Evolutionary conservation across 2,329 filamentous ascomycete species (phyloP), one percentile per base, ranked within the genome.

Genomic region (Botryotinia narcissicola): DNA sequence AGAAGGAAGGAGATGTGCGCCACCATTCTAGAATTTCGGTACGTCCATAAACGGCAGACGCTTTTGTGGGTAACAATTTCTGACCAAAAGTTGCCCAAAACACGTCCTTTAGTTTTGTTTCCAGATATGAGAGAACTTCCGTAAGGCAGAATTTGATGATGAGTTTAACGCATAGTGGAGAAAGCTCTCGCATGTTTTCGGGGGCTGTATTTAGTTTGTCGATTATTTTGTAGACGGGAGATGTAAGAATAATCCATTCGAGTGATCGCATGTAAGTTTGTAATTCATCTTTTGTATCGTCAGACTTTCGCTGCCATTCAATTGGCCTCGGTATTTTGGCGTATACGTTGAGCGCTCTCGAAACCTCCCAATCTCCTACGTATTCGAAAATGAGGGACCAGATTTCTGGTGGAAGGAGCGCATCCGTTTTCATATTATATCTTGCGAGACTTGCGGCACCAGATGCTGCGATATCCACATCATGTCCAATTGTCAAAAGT

Each of bases 111-210:
- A 89, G 87, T 68, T 89, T 85, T 37, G 87, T 87, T 76, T 92
- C 90, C 0, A 94, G 84, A 79, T 92, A 94, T 3, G 89, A 88
- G 48, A 98, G 88, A 5, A 97, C 89, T 20, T 92, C 89, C 25
- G 91, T 92, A 77, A 95, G 91, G 60, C 91, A 93, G 81, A 98
- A 98, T 77, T 96, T 94, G 84, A 98, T 94, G 78, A 97, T 94
- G 59, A 97, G 88, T 79, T 95, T 94, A 75, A 96, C 92, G 54
- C 93, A 93, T 1, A 97, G 86, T 3, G 91, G 91, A 0, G 94
- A 96, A 20, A 98, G 86, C 76, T 91, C 86, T 76, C 85, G 84
- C 76, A 93, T 92, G 40, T 89, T 89, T 48, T 92, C 89, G 0
- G 92, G 91, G 29, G 93, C 92, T 54, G 89, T 83, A 10, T 91